Conservation (phyloP, 805 yeast genomes). For the Candida schatavii region DNA sequence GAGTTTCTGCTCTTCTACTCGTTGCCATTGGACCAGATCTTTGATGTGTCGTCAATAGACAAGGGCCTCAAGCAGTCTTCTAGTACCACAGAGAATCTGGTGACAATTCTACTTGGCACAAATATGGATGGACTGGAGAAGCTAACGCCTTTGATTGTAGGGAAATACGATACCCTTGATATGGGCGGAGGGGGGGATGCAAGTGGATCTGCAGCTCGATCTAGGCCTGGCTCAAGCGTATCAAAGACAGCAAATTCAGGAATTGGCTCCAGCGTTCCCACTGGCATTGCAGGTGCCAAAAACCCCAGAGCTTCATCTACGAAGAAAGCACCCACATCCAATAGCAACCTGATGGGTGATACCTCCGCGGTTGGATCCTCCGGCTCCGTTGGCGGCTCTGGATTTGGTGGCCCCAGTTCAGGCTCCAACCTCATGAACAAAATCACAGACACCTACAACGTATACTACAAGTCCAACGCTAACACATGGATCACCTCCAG, state of each 20-base stretch:
- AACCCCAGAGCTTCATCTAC: background rate
- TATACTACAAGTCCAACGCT: constrained; percentile 56
- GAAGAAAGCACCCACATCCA: background rate
- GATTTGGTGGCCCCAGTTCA: no score
- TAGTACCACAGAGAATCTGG: constrained; percentile 38
- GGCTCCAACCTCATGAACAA: constrained; percentile 35
- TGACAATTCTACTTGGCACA: constrained; percentile 60
- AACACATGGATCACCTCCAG: constrained; percentile 64
- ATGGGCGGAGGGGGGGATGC: no score
- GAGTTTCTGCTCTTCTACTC: constrained; percentile 60
- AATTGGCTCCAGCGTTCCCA: background rate
- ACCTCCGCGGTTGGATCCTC: constrained; percentile 43
- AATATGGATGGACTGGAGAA: constrained; percentile 65
- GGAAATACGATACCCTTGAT: constrained; percentile 50
- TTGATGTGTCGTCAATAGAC: constrained; percentile 42
- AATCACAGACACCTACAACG: constrained; percentile 48
- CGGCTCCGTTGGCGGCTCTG: no score
- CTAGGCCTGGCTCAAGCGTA: no score
- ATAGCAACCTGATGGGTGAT: constrained; percentile 34
- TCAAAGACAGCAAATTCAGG: constrained; percentile 9
- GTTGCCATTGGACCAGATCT: constrained; percentile 58
- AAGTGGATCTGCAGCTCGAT: no score
- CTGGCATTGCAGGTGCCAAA: background rate
- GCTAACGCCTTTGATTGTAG: constrained; percentile 58
- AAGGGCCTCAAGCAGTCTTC: constrained; percentile 39